phyloP scores from a whole-genome alignment of 1,284 basidiomycete genomes.

The Trichosporon ovoides region DNA sequence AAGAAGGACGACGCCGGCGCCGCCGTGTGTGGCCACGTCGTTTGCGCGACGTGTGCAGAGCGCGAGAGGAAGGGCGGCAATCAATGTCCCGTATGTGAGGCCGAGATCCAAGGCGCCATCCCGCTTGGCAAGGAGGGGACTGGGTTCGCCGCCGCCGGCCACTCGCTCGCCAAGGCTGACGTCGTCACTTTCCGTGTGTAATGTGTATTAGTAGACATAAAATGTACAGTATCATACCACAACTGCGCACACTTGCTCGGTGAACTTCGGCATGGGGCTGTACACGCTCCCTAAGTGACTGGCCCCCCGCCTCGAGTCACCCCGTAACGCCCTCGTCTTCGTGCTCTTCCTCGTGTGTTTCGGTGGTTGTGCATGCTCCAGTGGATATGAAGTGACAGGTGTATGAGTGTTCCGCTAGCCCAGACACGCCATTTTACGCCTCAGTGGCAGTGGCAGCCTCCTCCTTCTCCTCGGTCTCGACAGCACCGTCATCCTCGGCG shows the following conservation, averaged over 20 bases:
- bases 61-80: conserved; percentile 66
- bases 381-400: conserved; percentile 2
- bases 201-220: neutral
- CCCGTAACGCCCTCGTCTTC: too few species aligned
- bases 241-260: too few species aligned
- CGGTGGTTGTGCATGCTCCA: conserved; percentile 2
- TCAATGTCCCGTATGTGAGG: conserved; percentile 79
- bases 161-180: conserved; percentile 60
- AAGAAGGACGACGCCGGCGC: conserved; percentile 37
- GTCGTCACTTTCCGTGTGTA: conserved; percentile 42
- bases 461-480: conserved; percentile 8
- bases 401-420: neutral
- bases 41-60: conserved; percentile 79
- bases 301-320: too few species aligned
- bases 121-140: conserved; percentile 71
- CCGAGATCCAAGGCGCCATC: conserved; percentile 32
- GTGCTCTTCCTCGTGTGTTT: neutral
- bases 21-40: conserved; percentile 67
- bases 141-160: conserved; percentile 81
- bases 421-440: neutral
- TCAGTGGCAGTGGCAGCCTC: neutral
- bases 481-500: conserved; percentile 3
- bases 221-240: neutral
- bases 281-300: too few species aligned
- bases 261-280: too few species aligned